Base-by-base conservation (phyloP, 2,329 filamentous ascomycete species). In the Botrytis cinerea region DNA sequence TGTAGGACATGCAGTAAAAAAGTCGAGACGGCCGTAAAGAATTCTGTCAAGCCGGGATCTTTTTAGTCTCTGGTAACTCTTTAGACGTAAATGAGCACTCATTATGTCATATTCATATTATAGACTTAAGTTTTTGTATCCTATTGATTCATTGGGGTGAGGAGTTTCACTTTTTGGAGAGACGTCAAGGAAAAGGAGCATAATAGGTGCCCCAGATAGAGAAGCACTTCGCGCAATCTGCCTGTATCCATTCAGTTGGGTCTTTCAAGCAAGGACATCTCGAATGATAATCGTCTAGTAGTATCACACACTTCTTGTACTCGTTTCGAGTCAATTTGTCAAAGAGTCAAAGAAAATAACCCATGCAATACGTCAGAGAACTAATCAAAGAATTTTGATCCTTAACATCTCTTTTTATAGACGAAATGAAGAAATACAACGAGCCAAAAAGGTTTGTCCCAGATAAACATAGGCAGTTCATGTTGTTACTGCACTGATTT, bases 381-480 rank as follows among this genome's bases (percentile, higher is more conserved):
- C 8, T 8, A 9, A 18, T 18, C 1, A 43, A 8, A 18, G 35
- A 1, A 25, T 38, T 7, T 62, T 9, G 3, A 18, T 14, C 60
- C 4, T 14, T 43, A 9, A n/a, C 12, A 54, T 54, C 12, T 40
- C 8, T 16, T 8, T n/a, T n/a, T 9, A 40, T 14, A n/a, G 1
- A 2, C 4, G 22, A n/a, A 9, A 4, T 0, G 22, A 8, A 1
- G 22, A 9, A n/a, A 61, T 2, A 3, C 5, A 61, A 2, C 5
- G 35, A 38, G 10, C 6, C 18, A 9, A 2, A 43, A 16, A 2
- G 2, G 2, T 38, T 61, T n/a, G 6, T 8, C 20, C 4, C 35
- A 40, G 8, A 62, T 40, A n/a, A n/a, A 16, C 12, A n/a, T n/a
- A 40, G 14, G 9, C 0, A 38, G 8, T 43, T 43, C 35, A 43